Evolutionary conservation across 192 early-diverging fungal genomes (phyloP), one percentile per base, ranked within the genome.

Genomic region (Mortierella antarctica): DNA sequence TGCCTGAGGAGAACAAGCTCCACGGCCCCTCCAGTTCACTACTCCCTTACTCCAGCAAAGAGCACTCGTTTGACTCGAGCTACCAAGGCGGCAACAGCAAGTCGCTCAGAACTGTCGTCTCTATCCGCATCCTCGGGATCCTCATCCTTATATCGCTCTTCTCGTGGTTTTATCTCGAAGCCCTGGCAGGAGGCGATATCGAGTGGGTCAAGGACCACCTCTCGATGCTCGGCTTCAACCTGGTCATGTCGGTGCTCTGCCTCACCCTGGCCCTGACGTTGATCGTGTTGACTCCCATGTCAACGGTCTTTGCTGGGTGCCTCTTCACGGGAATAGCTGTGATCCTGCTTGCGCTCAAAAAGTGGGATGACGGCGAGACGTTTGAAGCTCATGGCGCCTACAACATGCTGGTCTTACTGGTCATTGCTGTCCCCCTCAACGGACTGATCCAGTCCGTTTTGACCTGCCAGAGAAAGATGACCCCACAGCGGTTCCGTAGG

Each of bases 321-420:
- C 48, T 74, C 48, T 40, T 44, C 70, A 15, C 31, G 66, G 21
- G 42, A 50, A 15, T 74, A 71, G 14, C 20, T 45, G 6, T 63
- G 41, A 56, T 75, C 65, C 6, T 82, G 50, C 47, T 58, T 21
- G 57, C 59, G n/a, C 70, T 89, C 40, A 87, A 89, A 58, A 63
- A 52, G 10, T 89, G 86, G 70, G 88, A 89, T 71, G 85, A 87
- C 18, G 88, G 88, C 54, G 88, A 89, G 61, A 70, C 83, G n/a
- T 89, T 89, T 53, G 85, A 89, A 46, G 47, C 76, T 14, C 88
- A 89, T 53, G 88, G 88, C 1, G 84, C 87, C 39, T 89, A 89
- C 71, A 89, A 89, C 45, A 50, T 89, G 62, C 73, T 89, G 11
- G 88, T 89, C n/a, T 86, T 87, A 23, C 21, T 87, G 74, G 79